Conservation (phyloP, 1,284 basidiomycete genomes). For the Pseudozyma pruni region DNA sequence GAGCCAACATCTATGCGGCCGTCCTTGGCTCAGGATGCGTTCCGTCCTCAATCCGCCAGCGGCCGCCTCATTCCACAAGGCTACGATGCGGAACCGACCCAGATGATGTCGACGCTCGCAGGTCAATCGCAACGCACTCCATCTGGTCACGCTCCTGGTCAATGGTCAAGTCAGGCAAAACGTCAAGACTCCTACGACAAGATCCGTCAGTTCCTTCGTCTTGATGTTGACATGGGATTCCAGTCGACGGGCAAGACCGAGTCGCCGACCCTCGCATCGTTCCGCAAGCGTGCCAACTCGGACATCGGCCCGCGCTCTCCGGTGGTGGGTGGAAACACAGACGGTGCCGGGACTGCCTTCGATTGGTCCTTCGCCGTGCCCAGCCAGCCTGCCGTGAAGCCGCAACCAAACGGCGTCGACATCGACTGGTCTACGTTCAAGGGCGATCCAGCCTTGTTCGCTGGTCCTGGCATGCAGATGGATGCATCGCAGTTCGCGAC, state of each 20-base stretch:
- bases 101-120: constrained; percentile 38
- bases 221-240: constrained; percentile 61
- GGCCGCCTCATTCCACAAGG: constrained; percentile 33
- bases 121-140: constrained; percentile 17
- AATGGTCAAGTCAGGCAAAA: constrained; percentile 53
- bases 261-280: constrained; percentile 37
- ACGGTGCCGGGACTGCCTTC: constrained; percentile 23
- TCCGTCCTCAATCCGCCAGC: constrained; percentile 27
- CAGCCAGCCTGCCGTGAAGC: constrained; percentile 11
- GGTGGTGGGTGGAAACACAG: constrained; percentile 25
- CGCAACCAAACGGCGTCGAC: constrained; percentile 6
- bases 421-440: constrained; percentile 35
- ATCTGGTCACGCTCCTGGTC: constrained; percentile 25
- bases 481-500: constrained; percentile 27
- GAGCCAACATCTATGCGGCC: constrained; percentile 5
- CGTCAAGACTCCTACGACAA: constrained; percentile 58
- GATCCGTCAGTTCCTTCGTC: constrained; percentile 53
- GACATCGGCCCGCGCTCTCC: constrained; percentile 52
- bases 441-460: constrained; percentile 10
- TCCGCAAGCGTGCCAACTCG: constrained; percentile 54
- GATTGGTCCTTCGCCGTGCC: constrained; percentile 38
- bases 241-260: constrained; percentile 41
- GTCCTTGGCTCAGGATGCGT: constrained; percentile 6
- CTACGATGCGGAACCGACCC: constrained; percentile 23
- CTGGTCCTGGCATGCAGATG: constrained; percentile 3